These are phyloP conservation scores for Tetrahymena malaccensis DNA, from an alignment of 73 alveolate genomes.

Conservation along the genomic window DNA sequence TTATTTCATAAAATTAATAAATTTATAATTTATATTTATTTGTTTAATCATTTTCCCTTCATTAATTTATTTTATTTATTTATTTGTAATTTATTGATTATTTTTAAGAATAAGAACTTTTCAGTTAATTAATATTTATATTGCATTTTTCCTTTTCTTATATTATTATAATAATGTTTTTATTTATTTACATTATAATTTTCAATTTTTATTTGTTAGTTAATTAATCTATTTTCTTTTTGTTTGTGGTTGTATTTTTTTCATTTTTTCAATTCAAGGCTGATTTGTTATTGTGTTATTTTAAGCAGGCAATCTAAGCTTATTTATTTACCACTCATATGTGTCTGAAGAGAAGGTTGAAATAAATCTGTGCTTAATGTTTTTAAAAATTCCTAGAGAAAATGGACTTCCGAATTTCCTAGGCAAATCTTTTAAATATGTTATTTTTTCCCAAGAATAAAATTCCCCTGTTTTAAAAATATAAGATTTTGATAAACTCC, in stretches of 20 bases:
- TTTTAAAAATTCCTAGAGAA: conserved; percentile 19
- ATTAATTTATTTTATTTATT: too few relatives aligned
- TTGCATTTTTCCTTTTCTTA: too few relatives aligned
- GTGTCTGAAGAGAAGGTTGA: neutral
- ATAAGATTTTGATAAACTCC: neutral
- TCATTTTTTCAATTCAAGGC: neutral
- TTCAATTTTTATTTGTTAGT: neutral
- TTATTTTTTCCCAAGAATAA: conserved; percentile 34
- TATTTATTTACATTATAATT: neutral
- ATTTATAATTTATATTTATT: too few relatives aligned
- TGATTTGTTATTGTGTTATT: neutral
- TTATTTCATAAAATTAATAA: too few relatives aligned
- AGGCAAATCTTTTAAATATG: conserved; percentile 44
- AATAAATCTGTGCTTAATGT: neutral
- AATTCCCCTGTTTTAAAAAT: conserved; percentile 23
- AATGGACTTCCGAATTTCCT: conserved; percentile 41
- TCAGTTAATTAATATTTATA: neutral
- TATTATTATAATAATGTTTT: too few relatives aligned
- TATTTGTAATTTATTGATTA: too few relatives aligned
- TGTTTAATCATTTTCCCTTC: too few relatives aligned
- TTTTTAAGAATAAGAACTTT: neutral
- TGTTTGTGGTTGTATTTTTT: neutral
- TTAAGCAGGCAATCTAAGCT: neutral
- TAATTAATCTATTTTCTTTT: neutral
- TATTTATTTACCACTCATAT: neutral